These are phyloP conservation scores for Musa schizocarpa DNA, from an alignment of 176 grass and related monocot genomes.

Conservation along the genomic window DNA sequence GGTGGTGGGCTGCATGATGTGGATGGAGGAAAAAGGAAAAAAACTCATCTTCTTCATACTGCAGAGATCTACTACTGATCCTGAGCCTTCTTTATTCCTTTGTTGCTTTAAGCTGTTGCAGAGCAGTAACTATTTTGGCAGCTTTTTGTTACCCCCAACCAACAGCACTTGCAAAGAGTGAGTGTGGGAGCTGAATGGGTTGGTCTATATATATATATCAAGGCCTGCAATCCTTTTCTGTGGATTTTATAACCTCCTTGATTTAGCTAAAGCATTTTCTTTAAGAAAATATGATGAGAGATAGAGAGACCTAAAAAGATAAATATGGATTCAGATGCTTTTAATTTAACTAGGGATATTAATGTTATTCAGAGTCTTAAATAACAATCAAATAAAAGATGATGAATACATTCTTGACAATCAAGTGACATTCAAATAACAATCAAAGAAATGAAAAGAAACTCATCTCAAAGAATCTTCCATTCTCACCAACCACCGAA, in stretches of 20 bases:
- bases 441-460: too few species aligned
- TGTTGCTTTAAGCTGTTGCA: background rate
- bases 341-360: too few species aligned
- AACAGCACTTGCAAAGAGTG: background rate
- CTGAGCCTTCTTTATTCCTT: background rate
- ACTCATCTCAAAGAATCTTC: too few species aligned
- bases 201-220: background rate
- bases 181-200: background rate
- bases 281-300: too few species aligned
- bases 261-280: background rate
- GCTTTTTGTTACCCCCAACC: background rate
- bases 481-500: too few species aligned
- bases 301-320: too few species aligned
- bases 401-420: too few species aligned
- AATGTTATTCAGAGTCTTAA: too few species aligned
- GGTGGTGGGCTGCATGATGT: background rate
- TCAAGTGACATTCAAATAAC: too few species aligned
- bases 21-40: too few species aligned
- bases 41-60: background rate
- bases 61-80: background rate
- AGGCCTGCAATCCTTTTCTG: background rate
- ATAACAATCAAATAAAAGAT: too few species aligned
- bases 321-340: too few species aligned
- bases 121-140: background rate
- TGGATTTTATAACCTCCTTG: background rate